Percentiles rank a stretch among this genome's conserved stretches.
phyloP scores from a whole-genome alignment of 192 early-diverging fungal species.

The Backusella tarrabulga region DNA sequence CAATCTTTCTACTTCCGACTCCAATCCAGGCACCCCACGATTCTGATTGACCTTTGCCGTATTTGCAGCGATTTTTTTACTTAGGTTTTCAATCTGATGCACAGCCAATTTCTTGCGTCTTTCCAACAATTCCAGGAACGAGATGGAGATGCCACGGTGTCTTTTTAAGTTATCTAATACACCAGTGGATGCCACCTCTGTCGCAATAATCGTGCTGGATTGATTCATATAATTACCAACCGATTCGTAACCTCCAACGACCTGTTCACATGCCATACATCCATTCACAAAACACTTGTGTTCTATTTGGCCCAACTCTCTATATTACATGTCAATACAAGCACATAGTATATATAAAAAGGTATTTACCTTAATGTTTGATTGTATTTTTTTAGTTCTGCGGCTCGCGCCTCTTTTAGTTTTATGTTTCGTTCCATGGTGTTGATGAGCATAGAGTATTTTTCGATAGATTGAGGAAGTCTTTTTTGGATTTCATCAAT shows the following conservation, averaged over 20 bases:
- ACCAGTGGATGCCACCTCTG: constrained; percentile 21
- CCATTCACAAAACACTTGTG: constrained; percentile 53
- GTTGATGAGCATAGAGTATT: constrained; percentile 53
- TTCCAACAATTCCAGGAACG: constrained; percentile 44
- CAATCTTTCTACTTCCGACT: constrained; percentile 41
- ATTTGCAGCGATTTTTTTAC: constrained; percentile 50
- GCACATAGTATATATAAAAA: not conserved
- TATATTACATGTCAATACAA: constrained; percentile 55
- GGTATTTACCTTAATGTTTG: constrained; percentile 44
- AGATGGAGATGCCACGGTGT: constrained; percentile 60
- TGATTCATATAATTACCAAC: constrained; percentile 46
- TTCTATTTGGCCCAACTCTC: constrained; percentile 52
- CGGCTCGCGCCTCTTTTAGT: constrained; percentile 53
- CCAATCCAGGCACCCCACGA: constrained; percentile 41
- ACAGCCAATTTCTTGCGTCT: constrained; percentile 44
- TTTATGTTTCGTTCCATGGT: constrained; percentile 56
- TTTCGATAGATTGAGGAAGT: constrained; percentile 49
- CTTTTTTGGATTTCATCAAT: constrained; percentile 43
- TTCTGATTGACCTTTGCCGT: constrained; percentile 47
- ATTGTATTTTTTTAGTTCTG: constrained; percentile 53
- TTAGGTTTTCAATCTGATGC: constrained; percentile 49
- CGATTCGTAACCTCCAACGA: constrained; percentile 45
- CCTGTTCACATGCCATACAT: constrained; percentile 53
- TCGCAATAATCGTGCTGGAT: constrained; percentile 32
- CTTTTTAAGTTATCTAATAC: constrained; percentile 60